phyloP scores from a whole-genome alignment of 306 rosid species.

The Lathyrus sativus region DNA sequence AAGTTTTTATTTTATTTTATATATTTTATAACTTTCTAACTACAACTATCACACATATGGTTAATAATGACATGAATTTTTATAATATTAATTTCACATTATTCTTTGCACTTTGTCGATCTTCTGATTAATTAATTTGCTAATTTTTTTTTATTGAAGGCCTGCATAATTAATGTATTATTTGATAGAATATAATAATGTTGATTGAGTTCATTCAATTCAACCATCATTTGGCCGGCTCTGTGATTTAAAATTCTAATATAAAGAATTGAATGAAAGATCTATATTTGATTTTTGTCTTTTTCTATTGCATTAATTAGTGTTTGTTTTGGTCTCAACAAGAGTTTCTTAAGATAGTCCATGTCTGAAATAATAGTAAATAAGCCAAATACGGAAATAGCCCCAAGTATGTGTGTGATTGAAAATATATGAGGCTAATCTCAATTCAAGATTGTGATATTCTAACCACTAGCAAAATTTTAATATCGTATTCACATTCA shows the following conservation, averaged over 20 bases:
- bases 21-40: neutral
- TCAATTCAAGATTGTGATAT: too few relatives aligned
- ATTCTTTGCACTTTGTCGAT: neutral
- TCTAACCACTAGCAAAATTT: too few relatives aligned
- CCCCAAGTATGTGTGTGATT: too few relatives aligned
- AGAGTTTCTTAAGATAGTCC: too few relatives aligned
- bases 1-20: neutral
- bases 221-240: neutral
- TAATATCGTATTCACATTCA: too few relatives aligned
- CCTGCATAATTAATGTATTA: neutral
- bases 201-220: slow-evolving; percentile 12
- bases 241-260: slow-evolving; percentile 11
- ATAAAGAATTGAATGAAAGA: neutral
- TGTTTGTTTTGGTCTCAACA: neutral
- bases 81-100: slow-evolving; percentile 16
- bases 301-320: neutral
- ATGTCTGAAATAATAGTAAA: too few relatives aligned
- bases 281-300: neutral
- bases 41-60: neutral
- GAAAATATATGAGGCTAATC: too few relatives aligned
- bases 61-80: neutral
- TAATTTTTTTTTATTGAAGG: neutral
- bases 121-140: slow-evolving; percentile 28
- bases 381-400: too few relatives aligned
- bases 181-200: neutral